phyloP scores from a whole-genome alignment of 495 filamentous ascomycete species.

The Friedmanniomyces endolithicus region DNA sequence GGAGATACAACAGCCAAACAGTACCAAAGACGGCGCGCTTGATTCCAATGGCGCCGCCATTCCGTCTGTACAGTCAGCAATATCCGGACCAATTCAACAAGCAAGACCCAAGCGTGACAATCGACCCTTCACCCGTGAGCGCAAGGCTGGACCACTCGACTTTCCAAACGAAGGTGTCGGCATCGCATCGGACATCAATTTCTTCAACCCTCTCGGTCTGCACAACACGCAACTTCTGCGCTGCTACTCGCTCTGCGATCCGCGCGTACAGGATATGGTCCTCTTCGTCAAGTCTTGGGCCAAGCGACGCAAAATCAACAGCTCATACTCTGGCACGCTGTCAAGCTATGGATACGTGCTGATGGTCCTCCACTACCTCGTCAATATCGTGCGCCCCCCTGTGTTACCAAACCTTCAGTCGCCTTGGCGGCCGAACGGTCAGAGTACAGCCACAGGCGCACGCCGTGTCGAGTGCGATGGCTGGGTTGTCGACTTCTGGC shows the following conservation, averaged over 20 bases:
- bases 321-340: conserved; percentile 66
- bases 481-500: conserved; percentile 53
- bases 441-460: conserved; percentile 25
- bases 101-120: not conserved
- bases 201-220: conserved; percentile 61
- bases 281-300: conserved; percentile 79
- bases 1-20: not conserved
- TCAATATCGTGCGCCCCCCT: conserved; percentile 63
- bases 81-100: not conserved
- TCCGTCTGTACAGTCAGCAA: too few species aligned
- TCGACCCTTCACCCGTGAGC: conserved; percentile 34
- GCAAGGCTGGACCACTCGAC: conserved; percentile 48
- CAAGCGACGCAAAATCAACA: conserved; percentile 66
- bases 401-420: conserved; percentile 69
- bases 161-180: conserved; percentile 58
- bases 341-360: conserved; percentile 82
- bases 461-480: conserved; percentile 38
- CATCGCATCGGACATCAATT: conserved; percentile 76
- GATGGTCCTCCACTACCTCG: conserved; percentile 82
- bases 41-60: not conserved
- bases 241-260: conserved; percentile 63
- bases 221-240: conserved; percentile 68
- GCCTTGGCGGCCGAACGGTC: conserved; percentile 21
- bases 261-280: conserved; percentile 58
- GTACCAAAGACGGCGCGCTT: not conserved